Conservation (phyloP, 2,329 filamentous ascomycete species). For the Colletotrichum spaethianum region DNA sequence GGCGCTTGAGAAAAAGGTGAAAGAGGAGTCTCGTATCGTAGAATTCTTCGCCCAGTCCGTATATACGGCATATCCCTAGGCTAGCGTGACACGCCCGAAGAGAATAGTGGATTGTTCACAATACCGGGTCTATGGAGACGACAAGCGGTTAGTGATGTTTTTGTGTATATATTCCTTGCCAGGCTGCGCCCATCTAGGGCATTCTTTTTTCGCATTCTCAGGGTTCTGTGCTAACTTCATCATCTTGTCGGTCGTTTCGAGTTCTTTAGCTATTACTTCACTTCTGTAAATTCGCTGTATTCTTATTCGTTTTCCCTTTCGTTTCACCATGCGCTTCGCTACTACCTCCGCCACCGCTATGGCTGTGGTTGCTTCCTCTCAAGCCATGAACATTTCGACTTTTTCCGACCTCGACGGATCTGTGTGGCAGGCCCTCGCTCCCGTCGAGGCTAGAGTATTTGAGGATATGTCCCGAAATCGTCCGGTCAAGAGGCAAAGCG, state of each 20-base stretch:
- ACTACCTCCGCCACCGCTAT: conserved; percentile 40
- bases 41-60: conserved; percentile 22
- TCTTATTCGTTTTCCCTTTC: not conserved
- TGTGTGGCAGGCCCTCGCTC: conserved; percentile 46
- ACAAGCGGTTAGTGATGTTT: not conserved
- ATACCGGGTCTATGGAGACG: not conserved
- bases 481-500: conserved; percentile 46
- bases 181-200: not conserved
- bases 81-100: conserved; percentile 2
- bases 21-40: conserved; percentile 11
- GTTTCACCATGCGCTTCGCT: conserved; percentile 47
- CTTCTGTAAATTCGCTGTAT: conserved; percentile 1
- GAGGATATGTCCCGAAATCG: conserved; percentile 43
- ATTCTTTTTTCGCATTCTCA: not conserved
- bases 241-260: conserved; percentile 19
- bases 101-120: conserved; percentile 4
- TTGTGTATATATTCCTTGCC: conserved; percentile 11
- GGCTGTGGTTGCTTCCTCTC: conserved; percentile 45
- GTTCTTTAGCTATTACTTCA: conserved; percentile 9
- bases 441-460: conserved; percentile 24
- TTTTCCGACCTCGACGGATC: conserved; percentile 48
- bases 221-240: conserved; percentile 17
- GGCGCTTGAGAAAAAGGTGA: not conserved
- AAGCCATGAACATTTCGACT: conserved; percentile 43
- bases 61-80: conserved; percentile 22